These are phyloP conservation scores for Paecilomyces variotii DNA, from an alignment of 2,329 filamentous ascomycete genomes.

Conservation along the genomic window DNA sequence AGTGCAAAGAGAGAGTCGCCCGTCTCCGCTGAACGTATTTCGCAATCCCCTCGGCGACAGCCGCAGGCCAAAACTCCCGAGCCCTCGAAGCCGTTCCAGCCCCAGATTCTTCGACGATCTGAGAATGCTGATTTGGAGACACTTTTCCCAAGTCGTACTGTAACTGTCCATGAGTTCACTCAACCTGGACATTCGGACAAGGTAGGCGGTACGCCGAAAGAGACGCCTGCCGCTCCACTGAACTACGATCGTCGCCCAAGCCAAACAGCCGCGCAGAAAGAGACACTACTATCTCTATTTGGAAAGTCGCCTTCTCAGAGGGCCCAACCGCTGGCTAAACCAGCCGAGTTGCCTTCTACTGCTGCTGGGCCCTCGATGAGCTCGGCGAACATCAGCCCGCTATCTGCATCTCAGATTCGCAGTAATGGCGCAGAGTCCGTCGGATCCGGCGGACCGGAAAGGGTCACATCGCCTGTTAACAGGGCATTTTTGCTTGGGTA, in stretches of 20 bases:
- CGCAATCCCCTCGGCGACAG: slow-evolving; percentile 8
- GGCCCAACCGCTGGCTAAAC: slow-evolving; percentile 11
- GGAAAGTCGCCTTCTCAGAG: slow-evolving; percentile 37
- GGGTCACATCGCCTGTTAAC: slow-evolving; percentile 55
- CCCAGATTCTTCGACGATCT: slow-evolving; percentile 47
- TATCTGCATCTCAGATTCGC: slow-evolving; percentile 14
- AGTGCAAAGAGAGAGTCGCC: slow-evolving; percentile 20
- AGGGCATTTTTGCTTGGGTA: slow-evolving; percentile 71
- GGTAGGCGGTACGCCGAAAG: slow-evolving; percentile 5
- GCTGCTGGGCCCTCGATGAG: slow-evolving; percentile 11
- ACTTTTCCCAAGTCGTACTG: slow-evolving; percentile 19
- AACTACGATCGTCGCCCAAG: slow-evolving; percentile 30
- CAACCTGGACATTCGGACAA: slow-evolving; percentile 8
- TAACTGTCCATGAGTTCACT: slow-evolving; percentile 14
- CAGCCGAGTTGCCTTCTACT: slow-evolving; percentile 14
- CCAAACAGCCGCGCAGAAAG: slow-evolving; percentile 39
- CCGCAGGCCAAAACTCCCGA: slow-evolving; percentile 22
- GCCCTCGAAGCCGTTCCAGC: slow-evolving; percentile 42
- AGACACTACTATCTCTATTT: slow-evolving; percentile 55
- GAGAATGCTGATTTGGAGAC: slow-evolving; percentile 28
- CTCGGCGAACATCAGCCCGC: slow-evolving; percentile 18
- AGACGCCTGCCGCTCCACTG: slow-evolving; percentile 12
- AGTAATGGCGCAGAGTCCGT: background rate
- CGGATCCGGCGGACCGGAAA: slow-evolving; percentile 7
- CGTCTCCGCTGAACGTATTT: slow-evolving; percentile 5